Conservation (phyloP, 139 green algal species). For the Chlamydomonas sp. region DNA sequence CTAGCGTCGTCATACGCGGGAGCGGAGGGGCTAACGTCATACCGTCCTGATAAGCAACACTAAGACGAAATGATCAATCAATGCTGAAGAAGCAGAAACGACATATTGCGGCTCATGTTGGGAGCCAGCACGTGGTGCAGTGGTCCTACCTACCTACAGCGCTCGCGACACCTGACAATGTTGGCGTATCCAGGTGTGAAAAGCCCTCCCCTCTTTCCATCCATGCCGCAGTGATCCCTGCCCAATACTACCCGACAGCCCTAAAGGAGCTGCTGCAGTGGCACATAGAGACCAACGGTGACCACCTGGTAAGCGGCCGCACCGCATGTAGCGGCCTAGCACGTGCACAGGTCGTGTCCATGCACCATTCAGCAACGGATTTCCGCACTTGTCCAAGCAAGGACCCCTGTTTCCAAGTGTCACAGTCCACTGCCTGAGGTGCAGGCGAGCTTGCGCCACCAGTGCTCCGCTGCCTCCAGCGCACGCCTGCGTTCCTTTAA, state of each 20-base stretch:
- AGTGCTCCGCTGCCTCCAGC: neutral
- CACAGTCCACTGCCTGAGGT: neutral
- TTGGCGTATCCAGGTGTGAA: neutral
- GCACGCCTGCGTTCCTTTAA: neutral
- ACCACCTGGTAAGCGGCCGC: slow-evolving; percentile 67
- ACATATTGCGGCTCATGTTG: neutral
- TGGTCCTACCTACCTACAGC: too few species aligned
- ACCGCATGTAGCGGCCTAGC: neutral
- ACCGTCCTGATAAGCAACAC: too few species aligned
- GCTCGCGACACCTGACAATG: too few species aligned
- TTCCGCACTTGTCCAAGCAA: neutral
- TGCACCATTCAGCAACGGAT: neutral
- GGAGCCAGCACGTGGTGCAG: too few species aligned
- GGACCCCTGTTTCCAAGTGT: neutral
- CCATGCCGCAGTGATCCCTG: slow-evolving; percentile 43
- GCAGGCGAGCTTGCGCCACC: neutral
- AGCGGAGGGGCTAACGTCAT: too few species aligned
- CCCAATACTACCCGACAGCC: slow-evolving; percentile 53
- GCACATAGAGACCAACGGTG: slow-evolving; percentile 67
- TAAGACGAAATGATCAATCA: too few species aligned
- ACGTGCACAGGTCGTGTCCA: neutral
- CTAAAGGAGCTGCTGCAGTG: slow-evolving; percentile 49
- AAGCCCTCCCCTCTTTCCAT: neutral
- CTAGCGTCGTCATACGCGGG: neutral
- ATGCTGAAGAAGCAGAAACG: neutral